These are phyloP conservation scores for Elsinoe fawcettii DNA, from an alignment of 2,329 filamentous ascomycete genomes.

Conservation along the genomic window DNA sequence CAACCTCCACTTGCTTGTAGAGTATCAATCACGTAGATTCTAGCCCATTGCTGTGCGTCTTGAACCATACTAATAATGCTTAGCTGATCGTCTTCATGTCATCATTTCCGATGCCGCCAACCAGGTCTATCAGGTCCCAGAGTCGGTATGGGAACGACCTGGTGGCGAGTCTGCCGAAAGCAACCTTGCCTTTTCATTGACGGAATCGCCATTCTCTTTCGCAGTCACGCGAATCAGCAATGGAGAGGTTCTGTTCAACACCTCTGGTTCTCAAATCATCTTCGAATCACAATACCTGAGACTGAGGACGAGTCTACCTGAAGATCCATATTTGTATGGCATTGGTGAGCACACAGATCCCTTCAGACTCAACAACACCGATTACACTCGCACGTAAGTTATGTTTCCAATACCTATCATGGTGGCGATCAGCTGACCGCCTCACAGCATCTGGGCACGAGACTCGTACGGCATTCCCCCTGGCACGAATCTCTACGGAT, in stretches of 20 bases:
- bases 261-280: conserved; percentile 56
- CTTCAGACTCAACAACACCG: conserved; percentile 58
- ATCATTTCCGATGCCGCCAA: conserved; percentile 64
- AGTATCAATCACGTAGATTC: conserved; percentile 51
- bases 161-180: conserved; percentile 27
- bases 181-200: conserved; percentile 48
- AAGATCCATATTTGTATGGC: conserved; percentile 65
- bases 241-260: conserved; percentile 61
- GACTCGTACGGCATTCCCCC: conserved; percentile 55
- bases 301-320: conserved; percentile 61
- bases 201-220: conserved; percentile 59
- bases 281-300: conserved; percentile 74
- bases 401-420: not conserved
- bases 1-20: conserved; percentile 50
- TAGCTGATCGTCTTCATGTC: conserved; percentile 56
- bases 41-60: not conserved
- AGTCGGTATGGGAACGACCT: conserved; percentile 58
- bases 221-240: conserved; percentile 49
- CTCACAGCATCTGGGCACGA: conserved; percentile 51
- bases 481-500: conserved; percentile 62
- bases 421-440: not conserved
- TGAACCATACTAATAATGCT: conserved; percentile 4
- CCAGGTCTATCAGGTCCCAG: conserved; percentile 66
- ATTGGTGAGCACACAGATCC: conserved; percentile 63
- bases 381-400: conserved; percentile 55